A percentile compares a stretch with the other conserved stretches of the same genome.
Conservation (phyloP, 2,329 filamentous ascomycete genomes). For the Sclerotinia glacialis region DNA sequence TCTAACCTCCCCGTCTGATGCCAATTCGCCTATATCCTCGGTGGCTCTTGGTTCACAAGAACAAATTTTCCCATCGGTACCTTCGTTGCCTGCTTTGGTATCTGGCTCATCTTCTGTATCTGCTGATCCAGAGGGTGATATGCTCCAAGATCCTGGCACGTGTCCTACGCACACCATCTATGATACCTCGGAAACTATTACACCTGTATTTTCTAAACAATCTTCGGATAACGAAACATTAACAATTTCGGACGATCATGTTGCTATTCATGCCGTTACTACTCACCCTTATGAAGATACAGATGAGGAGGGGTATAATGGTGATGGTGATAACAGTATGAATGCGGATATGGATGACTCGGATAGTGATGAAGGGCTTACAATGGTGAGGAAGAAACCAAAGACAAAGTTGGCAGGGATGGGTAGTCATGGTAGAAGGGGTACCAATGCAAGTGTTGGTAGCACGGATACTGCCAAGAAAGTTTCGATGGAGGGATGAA, state of each 20-base stretch:
- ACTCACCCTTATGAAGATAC: conserved; percentile 27
- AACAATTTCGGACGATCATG: conserved; percentile 16
- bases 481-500: conserved; percentile 34
- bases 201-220: conserved; percentile 33
- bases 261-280: conserved; percentile 3
- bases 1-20: conserved; percentile 21
- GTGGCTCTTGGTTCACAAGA: conserved; percentile 47
- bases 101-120: conserved; percentile 64
- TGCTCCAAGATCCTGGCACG: conserved; percentile 51
- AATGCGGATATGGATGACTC: conserved; percentile 35
- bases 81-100: conserved; percentile 60
- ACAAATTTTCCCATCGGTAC: conserved; percentile 54
- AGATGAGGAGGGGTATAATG: conserved; percentile 37
- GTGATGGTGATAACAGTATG: conserved; percentile 32
- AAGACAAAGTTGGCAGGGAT: conserved; percentile 24
- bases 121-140: conserved; percentile 60
- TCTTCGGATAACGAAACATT: conserved; percentile 24
- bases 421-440: conserved; percentile 44
- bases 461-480: conserved; percentile 65
- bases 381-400: conserved; percentile 42
- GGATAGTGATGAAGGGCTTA: conserved; percentile 39
- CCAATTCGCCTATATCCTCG: conserved; percentile 43
- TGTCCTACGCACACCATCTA: conserved; percentile 43
- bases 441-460: conserved; percentile 59
- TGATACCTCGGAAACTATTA: conserved; percentile 35